These are phyloP conservation scores for Neurospora sp. DNA, from an alignment of 495 filamentous ascomycete species.

Conservation along the genomic window DNA sequence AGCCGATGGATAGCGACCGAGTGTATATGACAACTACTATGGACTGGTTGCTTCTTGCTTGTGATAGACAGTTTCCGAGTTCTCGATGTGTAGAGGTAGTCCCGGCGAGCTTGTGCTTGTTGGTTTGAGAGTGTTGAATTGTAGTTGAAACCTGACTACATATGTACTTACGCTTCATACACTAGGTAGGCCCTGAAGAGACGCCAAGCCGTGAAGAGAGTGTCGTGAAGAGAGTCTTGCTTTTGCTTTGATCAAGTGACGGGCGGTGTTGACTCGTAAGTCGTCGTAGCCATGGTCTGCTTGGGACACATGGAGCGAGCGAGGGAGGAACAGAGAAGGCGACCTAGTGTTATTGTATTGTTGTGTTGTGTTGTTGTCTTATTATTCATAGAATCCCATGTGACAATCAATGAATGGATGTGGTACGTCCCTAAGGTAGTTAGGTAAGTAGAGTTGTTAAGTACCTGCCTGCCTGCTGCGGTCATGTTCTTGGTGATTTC, in stretches of 20 bases:
- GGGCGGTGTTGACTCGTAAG: no score
- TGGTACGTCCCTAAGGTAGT: not conserved
- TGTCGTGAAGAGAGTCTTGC: no score
- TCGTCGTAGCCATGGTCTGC: no score
- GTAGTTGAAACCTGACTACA: not conserved
- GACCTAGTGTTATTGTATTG: slow-evolving; percentile 6
- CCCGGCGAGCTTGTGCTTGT: not conserved
- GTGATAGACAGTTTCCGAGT: not conserved
- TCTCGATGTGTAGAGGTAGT: not conserved
- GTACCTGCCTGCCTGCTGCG: no score
- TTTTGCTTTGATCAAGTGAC: no score
- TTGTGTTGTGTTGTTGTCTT: slow-evolving; percentile 4
- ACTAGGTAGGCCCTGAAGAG: no score
- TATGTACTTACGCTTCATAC: not conserved
- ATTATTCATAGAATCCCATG: not conserved
- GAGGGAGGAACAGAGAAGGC: slow-evolving; percentile 6
- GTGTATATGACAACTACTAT: no score
- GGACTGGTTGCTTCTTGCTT: not conserved
- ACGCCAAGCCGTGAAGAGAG: not conserved
- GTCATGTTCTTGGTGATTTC: not conserved
- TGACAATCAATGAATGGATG: slow-evolving; percentile 5
- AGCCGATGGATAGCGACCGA: no score
- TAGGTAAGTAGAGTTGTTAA: not conserved
- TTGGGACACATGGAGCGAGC: not conserved
- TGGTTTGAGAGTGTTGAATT: not conserved